phyloP scores from a whole-genome alignment of 2,329 filamentous ascomycete species.

The Penicillium expansum region DNA sequence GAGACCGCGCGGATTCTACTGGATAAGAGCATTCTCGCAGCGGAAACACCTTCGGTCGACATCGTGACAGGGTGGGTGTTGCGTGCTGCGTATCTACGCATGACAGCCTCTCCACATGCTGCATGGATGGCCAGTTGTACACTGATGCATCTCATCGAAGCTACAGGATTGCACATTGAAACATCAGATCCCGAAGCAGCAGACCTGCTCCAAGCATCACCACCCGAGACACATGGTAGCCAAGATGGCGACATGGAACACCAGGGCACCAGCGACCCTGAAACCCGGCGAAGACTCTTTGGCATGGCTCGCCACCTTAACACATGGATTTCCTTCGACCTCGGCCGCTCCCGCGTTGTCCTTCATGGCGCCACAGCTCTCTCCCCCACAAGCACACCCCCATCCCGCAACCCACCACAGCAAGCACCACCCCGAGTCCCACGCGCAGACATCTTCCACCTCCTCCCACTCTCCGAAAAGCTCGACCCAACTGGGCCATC shows the following conservation, averaged over 20 bases:
- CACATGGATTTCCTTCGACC: constrained; percentile 59
- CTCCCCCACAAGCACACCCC: constrained; percentile 34
- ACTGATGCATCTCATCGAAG: constrained; percentile 59
- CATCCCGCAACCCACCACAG: constrained; percentile 25
- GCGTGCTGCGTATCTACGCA: constrained; percentile 53
- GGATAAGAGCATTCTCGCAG: constrained; percentile 39
- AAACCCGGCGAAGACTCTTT: constrained; percentile 46
- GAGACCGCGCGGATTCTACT: constrained; percentile 48
- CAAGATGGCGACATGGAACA: not conserved
- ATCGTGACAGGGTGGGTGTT: constrained; percentile 50
- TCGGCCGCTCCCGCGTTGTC: constrained; percentile 54
- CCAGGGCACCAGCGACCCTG: constrained; percentile 26
- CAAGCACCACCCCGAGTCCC: constrained; percentile 19
- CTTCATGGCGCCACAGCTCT: constrained; percentile 45
- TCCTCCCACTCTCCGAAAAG: constrained; percentile 54
- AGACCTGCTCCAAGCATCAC: constrained; percentile 1
- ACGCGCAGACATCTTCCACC: constrained; percentile 48
- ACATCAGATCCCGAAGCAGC: constrained; percentile 13
- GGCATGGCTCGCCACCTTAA: constrained; percentile 58
- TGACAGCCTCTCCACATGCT: constrained; percentile 53
- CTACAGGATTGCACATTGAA: constrained; percentile 42
- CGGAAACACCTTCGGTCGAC: constrained; percentile 30
- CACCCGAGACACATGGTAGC: not conserved
- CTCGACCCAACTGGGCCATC: constrained; percentile 51
- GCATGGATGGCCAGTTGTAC: constrained; percentile 57